A percentile compares a stretch with the other conserved stretches of the same genome.
Evolutionary conservation across 768 basidiomycete genomes (phyloP).

Genomic region (Lactarius deliciosus): DNA sequence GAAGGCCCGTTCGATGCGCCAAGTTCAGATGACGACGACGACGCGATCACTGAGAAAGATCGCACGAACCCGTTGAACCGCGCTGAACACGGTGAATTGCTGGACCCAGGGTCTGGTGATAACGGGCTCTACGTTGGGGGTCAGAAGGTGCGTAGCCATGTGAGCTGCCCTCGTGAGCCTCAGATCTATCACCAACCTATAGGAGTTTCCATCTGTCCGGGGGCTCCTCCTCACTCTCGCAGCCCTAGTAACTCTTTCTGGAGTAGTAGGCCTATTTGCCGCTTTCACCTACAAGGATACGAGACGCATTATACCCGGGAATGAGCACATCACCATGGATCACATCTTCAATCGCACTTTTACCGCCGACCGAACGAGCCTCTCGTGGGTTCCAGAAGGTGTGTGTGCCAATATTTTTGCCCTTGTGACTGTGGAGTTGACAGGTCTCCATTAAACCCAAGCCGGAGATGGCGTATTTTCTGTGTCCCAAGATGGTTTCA

Average conservation of each 20-base stretch:
- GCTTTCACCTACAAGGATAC: constrained; percentile 68
- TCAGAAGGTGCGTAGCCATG: constrained; percentile 36
- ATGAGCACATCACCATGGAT: constrained; percentile 76
- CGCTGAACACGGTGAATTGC: constrained; percentile 34
- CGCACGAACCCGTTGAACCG: constrained; percentile 32
- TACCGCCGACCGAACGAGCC: constrained; percentile 39
- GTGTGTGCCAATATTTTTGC: constrained; percentile 29
- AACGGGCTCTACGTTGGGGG: constrained; percentile 40
- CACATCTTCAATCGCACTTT: constrained; percentile 95
- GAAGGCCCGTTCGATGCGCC: constrained; percentile 78
- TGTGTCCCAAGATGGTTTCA: constrained; percentile 54
- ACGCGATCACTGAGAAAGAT: constrained; percentile 51
- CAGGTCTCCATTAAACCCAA: constrained; percentile 35
- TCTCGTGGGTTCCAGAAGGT: constrained; percentile 96
- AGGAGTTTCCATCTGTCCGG: constrained; percentile 56
- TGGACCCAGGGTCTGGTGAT: constrained; percentile 33
- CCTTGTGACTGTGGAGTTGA: constrained; percentile 21
- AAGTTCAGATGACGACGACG: constrained; percentile 74
- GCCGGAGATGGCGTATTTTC: constrained; percentile 96
- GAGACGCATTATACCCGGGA: constrained; percentile 52
- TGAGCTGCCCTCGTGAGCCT: constrained; percentile 7
- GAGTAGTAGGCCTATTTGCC: constrained; percentile 73
- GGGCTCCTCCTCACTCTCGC: constrained; percentile 62
- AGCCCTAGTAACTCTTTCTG: constrained; percentile 59
- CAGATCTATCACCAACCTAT: constrained; percentile 16